Evolutionary conservation across 2,329 filamentous ascomycete species (phyloP), one percentile per base, ranked within the genome.

Genomic region (Lachnellula subtilissima): DNA sequence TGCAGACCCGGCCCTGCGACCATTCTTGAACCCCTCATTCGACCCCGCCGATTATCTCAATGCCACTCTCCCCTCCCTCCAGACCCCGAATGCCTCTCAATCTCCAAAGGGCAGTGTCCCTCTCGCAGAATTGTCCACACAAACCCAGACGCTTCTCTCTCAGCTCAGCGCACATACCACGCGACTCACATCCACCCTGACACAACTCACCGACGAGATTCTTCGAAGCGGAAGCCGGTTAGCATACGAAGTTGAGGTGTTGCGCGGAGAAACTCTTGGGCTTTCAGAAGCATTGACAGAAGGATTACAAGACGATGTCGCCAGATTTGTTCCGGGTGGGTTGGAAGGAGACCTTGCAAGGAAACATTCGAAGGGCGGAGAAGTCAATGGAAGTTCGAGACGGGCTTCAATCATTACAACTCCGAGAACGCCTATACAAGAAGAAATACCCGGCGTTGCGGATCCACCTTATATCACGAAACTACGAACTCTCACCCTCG

Each of bases 131-230:
- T 75, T 96, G 51, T 91, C 91, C 1, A 79, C 85, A 0, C 89
- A 91, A 68, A 87, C 92, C 0, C 92, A 97, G 72, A 80, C 85
- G 3, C 79, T 95, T n/a, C 79, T 97, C 48, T 89, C 91, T 1
- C 89, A 93, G 67, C 83, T 97, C 67, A 95, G 89, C 68, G 88
- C 90, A 8, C 91, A 97, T 70, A 96, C 91, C 1, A 87, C 90
- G 17, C 83, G 91, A 47, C 77, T 97, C 7, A 91, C 91, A 14
- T 85, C 81, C 53, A 89, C 86, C 47, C 79, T 99, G 56, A 96
- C 91, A 35, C 87, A 93, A 67, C 78, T 97, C 57, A 97, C 94
- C 11, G 93, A 99, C 71, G 94, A 97, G 64, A 97, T 99, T 61
- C 74, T 99, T 59, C 84, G 94, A 55, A 92, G 90, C 67, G 90